These are phyloP conservation scores for Cladosporium sp. DNA, from an alignment of 2,329 filamentous ascomycete species.

Conservation along the genomic window DNA sequence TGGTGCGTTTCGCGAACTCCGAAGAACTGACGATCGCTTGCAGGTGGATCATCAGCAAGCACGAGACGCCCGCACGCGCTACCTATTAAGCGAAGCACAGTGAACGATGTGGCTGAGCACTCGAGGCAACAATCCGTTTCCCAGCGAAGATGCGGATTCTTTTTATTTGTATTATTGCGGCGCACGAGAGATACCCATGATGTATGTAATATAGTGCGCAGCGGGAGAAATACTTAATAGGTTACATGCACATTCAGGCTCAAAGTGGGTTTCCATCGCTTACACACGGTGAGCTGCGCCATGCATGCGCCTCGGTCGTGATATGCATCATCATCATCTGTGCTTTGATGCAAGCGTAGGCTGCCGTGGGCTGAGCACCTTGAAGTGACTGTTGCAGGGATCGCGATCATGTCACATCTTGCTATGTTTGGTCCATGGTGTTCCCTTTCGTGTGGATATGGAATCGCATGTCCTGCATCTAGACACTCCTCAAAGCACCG, in stretches of 20 bases:
- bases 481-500: background rate
- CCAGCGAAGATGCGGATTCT: background rate
- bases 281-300: background rate
- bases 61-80: constrained; percentile 13
- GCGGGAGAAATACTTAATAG: background rate
- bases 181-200: constrained; percentile 1
- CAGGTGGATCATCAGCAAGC: constrained; percentile 19
- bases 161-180: background rate
- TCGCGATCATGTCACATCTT: background rate
- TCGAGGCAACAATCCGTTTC: background rate
- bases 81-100: background rate
- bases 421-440: background rate
- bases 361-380: background rate
- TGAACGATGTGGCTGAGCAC: background rate
- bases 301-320: background rate
- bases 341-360: constrained; percentile 2
- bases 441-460: background rate
- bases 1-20: background rate
- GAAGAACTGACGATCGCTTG: constrained; percentile 15
- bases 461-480: background rate
- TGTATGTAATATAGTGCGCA: constrained; percentile 2
- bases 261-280: background rate
- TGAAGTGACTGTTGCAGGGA: background rate
- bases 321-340: constrained; percentile 1
- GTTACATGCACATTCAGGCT: background rate